Percentiles rank a stretch among this genome's conserved stretches.
phyloP scores from a whole-genome alignment of 2,329 filamentous ascomycete species.

The Aspergillus chevalieri region DNA sequence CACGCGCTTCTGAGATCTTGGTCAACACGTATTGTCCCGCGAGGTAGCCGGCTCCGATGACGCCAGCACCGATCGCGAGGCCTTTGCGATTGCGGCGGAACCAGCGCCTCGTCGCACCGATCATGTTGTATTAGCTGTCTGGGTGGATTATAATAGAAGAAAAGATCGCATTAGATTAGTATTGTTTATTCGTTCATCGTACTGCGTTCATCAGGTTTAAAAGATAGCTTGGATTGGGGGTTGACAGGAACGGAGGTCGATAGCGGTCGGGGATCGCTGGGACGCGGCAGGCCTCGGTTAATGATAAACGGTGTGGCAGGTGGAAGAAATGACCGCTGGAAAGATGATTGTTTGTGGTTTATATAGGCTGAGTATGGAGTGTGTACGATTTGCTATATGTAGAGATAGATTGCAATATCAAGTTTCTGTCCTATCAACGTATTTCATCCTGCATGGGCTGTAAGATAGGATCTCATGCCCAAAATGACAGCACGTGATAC shows the following conservation, averaged over 20 bases:
- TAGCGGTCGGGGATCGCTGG: not conserved
- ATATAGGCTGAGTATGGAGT: too few relatives aligned
- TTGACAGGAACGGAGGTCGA: conserved; percentile 2
- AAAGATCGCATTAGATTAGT: too few relatives aligned
- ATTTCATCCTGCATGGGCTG: too few relatives aligned
- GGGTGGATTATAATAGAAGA: not conserved
- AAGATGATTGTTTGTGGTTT: too few relatives aligned
- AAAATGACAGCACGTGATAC: too few relatives aligned
- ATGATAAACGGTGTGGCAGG: too few relatives aligned
- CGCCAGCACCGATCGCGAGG: conserved; percentile 78
- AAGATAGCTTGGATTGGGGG: conserved; percentile 2
- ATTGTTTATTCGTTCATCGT: too few relatives aligned
- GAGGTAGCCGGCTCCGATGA: conserved; percentile 84
- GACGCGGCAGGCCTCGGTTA: conserved; percentile 2
- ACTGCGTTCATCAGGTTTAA: too few relatives aligned
- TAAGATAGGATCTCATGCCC: too few relatives aligned
- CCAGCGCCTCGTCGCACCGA: conserved; percentile 77
- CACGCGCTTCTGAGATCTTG: conserved; percentile 87
- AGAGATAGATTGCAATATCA: too few relatives aligned
- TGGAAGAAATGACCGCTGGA: not conserved
- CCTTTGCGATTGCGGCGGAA: conserved; percentile 84
- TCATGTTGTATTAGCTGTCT: conserved; percentile 43
- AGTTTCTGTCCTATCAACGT: too few relatives aligned
- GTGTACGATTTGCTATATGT: too few relatives aligned
- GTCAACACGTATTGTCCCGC: conserved; percentile 86